phyloP scores from a whole-genome alignment of 208 protist genomes.

The Wallacemonas sp. region DNA sequence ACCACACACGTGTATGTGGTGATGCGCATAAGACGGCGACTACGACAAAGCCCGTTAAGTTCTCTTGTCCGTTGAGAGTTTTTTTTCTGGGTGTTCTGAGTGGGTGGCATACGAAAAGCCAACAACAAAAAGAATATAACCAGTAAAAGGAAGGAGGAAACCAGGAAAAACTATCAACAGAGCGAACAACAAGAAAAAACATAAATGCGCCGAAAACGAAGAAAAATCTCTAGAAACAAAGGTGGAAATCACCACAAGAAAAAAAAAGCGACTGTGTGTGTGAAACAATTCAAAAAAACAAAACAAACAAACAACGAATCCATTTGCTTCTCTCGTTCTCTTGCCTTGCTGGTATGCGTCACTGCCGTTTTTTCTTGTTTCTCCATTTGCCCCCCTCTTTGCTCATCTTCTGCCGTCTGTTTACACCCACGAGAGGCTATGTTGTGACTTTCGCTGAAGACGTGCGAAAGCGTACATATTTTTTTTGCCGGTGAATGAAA shows the following conservation, averaged over 20 bases:
- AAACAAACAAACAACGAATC: background rate
- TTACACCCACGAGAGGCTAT: too few species aligned
- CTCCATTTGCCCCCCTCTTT: background rate
- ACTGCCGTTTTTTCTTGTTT: background rate
- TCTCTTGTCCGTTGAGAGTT: background rate
- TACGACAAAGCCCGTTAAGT: too few species aligned
- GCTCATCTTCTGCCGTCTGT: too few species aligned
- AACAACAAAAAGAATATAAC: conserved; percentile 18
- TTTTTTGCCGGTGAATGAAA: background rate
- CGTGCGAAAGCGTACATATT: background rate
- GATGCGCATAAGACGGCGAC: too few species aligned
- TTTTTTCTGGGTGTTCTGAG: background rate
- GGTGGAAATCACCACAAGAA: background rate
- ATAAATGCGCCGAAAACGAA: conserved; percentile 7
- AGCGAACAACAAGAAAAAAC: conserved; percentile 19
- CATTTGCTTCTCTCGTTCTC: too few species aligned
- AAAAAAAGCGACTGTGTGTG: background rate
- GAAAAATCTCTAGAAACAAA: background rate
- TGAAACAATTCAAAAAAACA: conserved; percentile 2
- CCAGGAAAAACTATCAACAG: conserved; percentile 8
- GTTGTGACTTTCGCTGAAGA: background rate
- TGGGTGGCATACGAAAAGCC: background rate
- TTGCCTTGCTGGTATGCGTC: background rate
- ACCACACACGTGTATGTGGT: too few species aligned
- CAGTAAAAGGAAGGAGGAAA: background rate